phyloP scores from a whole-genome alignment of 2,329 filamentous ascomycete species.

The Pestalotiopsis sp. region DNA sequence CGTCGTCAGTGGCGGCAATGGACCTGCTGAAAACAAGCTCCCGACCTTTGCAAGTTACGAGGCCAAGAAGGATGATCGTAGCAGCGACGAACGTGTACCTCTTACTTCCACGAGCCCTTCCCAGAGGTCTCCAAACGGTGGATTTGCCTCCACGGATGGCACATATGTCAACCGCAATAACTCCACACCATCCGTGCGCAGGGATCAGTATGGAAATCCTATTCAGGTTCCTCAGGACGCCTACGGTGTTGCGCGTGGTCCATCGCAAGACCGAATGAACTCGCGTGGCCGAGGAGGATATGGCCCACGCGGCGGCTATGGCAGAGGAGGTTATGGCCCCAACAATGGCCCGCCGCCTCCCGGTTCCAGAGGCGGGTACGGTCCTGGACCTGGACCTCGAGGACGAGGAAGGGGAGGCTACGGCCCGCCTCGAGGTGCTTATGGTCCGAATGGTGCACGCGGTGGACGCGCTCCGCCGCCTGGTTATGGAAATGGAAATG shows the following conservation, averaged over 20 bases:
- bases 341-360: slow-evolving; percentile 45
- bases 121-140: slow-evolving; percentile 55
- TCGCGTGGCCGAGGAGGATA: slow-evolving; percentile 60
- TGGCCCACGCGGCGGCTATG: slow-evolving; percentile 52
- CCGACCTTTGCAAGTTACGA: slow-evolving; percentile 68
- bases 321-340: slow-evolving; percentile 43
- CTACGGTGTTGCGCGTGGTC: slow-evolving; percentile 49
- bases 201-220: slow-evolving; percentile 69
- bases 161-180: slow-evolving; percentile 35
- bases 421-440: slow-evolving; percentile 30
- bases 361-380: slow-evolving; percentile 47
- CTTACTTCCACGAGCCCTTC: slow-evolving; percentile 68
- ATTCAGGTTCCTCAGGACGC: slow-evolving; percentile 44
- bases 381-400: slow-evolving; percentile 20
- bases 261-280: slow-evolving; percentile 48
- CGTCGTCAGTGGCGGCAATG: slow-evolving; percentile 57
- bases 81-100: slow-evolving; percentile 71
- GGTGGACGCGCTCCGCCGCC: slow-evolving; percentile 45
- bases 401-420: slow-evolving; percentile 27
- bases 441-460: slow-evolving; percentile 35
- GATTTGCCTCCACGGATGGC: slow-evolving; percentile 39
- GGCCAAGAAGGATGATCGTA: slow-evolving; percentile 57
- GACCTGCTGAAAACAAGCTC: slow-evolving; percentile 47
- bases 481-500: slow-evolving; percentile 43
- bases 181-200: slow-evolving; percentile 37